These are phyloP conservation scores for Ogataea philodendri DNA, from an alignment of 805 yeast genomes.

Conservation along the genomic window DNA sequence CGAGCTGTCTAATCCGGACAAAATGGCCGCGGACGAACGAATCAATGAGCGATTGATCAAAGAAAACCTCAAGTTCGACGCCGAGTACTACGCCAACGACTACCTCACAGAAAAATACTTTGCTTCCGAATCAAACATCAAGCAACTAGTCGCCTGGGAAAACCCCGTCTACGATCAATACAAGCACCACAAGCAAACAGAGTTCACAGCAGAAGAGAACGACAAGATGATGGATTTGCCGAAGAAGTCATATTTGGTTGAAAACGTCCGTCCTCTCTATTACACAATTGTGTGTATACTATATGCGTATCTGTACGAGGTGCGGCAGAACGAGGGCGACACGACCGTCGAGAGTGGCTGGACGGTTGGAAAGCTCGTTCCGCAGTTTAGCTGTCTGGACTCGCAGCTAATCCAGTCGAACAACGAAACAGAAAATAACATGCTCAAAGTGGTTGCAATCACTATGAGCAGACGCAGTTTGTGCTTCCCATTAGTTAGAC, in stretches of 20 bases:
- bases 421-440: constrained; percentile 31
- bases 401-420: constrained; percentile 44
- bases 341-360: constrained; percentile 86
- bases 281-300: constrained; percentile 62
- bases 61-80: constrained; percentile 77
- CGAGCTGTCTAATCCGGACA: constrained; percentile 81
- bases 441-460: constrained; percentile 53
- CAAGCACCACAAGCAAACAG: constrained; percentile 48
- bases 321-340: constrained; percentile 67
- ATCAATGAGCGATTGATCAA: constrained; percentile 62
- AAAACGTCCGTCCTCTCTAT: constrained; percentile 55
- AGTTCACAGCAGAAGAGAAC: constrained; percentile 58
- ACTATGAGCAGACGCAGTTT: constrained; percentile 72
- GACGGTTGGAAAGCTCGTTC: constrained; percentile 85
- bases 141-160: constrained; percentile 48
- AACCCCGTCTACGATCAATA: constrained; percentile 46
- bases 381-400: constrained; percentile 76
- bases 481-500: constrained; percentile 76
- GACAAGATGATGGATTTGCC: constrained; percentile 71
- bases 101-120: constrained; percentile 59
- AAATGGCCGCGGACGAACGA: constrained; percentile 54
- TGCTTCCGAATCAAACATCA: constrained; percentile 45
- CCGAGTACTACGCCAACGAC: constrained; percentile 87
- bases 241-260: constrained; percentile 54
- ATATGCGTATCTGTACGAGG: constrained; percentile 74